Conservation (phyloP, 2,329 filamentous ascomycete species). For the Polychaeton citri region DNA sequence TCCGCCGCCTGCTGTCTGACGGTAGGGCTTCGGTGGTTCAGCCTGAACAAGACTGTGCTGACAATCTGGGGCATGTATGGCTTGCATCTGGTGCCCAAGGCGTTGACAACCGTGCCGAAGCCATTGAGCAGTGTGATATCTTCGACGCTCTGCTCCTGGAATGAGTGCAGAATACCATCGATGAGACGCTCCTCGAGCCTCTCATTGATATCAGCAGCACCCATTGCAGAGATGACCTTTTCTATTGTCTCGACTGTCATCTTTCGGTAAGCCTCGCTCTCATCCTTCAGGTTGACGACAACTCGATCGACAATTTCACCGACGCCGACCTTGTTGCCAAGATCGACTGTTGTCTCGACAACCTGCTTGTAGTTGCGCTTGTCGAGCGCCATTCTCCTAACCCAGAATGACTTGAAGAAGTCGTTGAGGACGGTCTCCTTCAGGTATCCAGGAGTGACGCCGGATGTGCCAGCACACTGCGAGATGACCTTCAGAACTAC, state of each 20-base stretch:
- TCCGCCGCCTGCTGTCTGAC: slow-evolving; percentile 95
- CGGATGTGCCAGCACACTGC: slow-evolving; percentile 86
- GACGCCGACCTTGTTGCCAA: slow-evolving; percentile 95
- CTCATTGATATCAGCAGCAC: slow-evolving; percentile 86
- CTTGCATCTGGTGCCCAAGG: slow-evolving; percentile 84
- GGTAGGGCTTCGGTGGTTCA: slow-evolving; percentile 96
- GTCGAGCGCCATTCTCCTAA: slow-evolving; percentile 88
- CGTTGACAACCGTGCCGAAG: slow-evolving; percentile 94
- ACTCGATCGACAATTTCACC: slow-evolving; percentile 89
- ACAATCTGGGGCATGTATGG: slow-evolving; percentile 94
- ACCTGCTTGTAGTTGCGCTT: slow-evolving; percentile 97
- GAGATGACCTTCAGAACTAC: slow-evolving; percentile 95
- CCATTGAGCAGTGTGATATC: slow-evolving; percentile 94
- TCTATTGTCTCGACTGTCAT: slow-evolving; percentile 98
- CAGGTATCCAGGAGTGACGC: slow-evolving; percentile 85
- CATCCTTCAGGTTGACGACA: slow-evolving; percentile 92
- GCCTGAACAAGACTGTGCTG: slow-evolving; percentile 85
- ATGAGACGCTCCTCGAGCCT: slow-evolving; percentile 86
- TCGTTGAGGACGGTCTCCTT: slow-evolving; percentile 91
- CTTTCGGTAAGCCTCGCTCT: slow-evolving; percentile 94
- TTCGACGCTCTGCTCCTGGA: slow-evolving; percentile 96
- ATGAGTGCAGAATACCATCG: slow-evolving; percentile 87
- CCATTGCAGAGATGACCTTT: slow-evolving; percentile 85
- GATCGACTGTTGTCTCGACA: slow-evolving; percentile 92
- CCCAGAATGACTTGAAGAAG: slow-evolving; percentile 99